A percentile compares a stretch with the other conserved stretches of the same genome.
Evolutionary conservation across 305 asterid species (phyloP).

Genomic region (Solanum hybrid): DNA sequence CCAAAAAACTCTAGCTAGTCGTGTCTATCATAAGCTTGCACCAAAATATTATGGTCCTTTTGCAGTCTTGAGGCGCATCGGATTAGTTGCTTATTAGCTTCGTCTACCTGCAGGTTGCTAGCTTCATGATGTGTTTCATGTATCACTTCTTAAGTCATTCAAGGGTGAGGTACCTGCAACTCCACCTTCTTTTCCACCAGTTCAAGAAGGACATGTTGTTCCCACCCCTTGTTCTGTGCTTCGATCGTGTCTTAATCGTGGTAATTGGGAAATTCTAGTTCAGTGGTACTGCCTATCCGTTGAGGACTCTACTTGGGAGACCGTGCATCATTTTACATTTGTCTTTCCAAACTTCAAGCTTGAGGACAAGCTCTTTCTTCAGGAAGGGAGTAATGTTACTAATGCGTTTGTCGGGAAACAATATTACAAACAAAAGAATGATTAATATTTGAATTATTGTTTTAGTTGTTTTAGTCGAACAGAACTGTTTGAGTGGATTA

Average conservation of each 20-base stretch:
- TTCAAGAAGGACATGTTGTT: background rate
- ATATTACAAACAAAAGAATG: background rate
- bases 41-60: background rate
- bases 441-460: no score
- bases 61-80: no score
- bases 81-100: no score
- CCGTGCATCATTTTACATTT: background rate
- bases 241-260: no score
- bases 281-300: background rate
- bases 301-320: background rate
- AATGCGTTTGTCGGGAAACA: background rate
- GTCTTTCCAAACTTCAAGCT: no score
- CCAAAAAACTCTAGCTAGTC: background rate
- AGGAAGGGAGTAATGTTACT: no score
- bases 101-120: no score
- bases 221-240: background rate
- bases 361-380: no score
- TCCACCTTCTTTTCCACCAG: background rate
- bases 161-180: background rate
- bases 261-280: background rate
- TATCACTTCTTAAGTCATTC: background rate
- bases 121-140: no score
- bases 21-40: background rate
- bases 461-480: background rate
- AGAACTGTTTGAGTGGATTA: background rate